Conservation (phyloP, 306 rosid species). For the Cucurbita maxima region DNA sequence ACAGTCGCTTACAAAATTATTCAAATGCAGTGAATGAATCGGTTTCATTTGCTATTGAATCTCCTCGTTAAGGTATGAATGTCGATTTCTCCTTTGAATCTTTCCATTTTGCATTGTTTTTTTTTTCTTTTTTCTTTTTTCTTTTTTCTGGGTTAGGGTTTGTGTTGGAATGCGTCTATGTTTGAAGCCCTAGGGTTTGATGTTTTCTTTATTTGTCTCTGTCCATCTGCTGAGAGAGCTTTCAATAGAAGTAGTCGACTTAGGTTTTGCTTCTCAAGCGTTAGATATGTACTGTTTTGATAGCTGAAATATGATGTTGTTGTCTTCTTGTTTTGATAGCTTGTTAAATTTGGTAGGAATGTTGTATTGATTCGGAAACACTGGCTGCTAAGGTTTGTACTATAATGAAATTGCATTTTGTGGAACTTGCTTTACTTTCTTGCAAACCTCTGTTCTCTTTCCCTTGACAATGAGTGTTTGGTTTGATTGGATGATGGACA, state of each 20-base stretch:
- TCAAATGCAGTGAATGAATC: background rate
- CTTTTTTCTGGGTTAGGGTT: background rate
- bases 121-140: background rate
- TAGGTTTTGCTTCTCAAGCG: background rate
- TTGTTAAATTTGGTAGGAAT: background rate
- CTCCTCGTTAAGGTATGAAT: background rate
- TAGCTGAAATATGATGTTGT: background rate
- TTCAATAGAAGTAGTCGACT: background rate
- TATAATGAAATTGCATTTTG: background rate
- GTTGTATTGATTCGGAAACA: background rate
- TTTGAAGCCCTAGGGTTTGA: slow-evolving; percentile 8
- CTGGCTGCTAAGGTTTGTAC: background rate
- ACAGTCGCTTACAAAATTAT: background rate
- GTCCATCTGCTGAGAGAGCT: background rate
- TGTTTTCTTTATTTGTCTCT: background rate
- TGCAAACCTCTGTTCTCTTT: background rate
- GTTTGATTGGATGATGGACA: background rate
- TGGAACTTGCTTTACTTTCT: background rate
- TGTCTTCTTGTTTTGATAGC: background rate
- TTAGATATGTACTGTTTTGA: background rate
- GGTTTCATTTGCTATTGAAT: background rate
- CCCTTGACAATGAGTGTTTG: background rate
- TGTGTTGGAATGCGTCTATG: background rate
- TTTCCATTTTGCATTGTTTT: background rate
- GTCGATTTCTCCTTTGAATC: background rate